A percentile compares a stretch with the other conserved stretches of the same genome.
Conservation (phyloP, 192 early-diverging fungal species). For the Anaeromyces robustus region DNA sequence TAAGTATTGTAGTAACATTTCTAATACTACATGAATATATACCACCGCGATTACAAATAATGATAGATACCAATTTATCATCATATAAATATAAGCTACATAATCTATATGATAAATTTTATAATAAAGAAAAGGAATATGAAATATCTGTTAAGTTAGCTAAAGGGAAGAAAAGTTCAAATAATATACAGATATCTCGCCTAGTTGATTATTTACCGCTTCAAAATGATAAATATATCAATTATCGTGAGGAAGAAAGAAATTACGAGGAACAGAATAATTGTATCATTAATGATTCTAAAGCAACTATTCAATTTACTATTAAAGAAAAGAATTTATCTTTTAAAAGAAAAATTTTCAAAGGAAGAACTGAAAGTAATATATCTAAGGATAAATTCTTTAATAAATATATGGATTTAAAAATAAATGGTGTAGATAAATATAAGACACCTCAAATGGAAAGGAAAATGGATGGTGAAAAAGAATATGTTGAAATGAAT, state of each 20-base stretch:
- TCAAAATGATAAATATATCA: neutral
- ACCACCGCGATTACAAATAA: neutral
- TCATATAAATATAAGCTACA: neutral
- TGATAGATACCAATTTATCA: neutral
- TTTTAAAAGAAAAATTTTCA: neutral
- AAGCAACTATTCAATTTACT: neutral
- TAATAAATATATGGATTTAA: neutral
- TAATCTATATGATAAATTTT: neutral
- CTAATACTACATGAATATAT: neutral
- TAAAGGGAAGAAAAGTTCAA: neutral
- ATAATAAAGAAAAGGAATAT: neutral
- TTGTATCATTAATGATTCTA: neutral
- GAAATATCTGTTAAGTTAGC: neutral
- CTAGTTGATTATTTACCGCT: neutral
- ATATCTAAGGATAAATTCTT: neutral
- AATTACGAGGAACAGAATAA: neutral
- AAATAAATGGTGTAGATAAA: neutral
- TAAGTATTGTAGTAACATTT: neutral
- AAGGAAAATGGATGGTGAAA: neutral
- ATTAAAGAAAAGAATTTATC: neutral
- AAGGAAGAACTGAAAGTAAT: neutral
- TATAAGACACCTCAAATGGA: neutral
- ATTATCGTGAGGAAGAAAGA: neutral
- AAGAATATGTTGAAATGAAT: neutral
- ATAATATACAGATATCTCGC: neutral